Base-by-base conservation (phyloP, 2,329 filamentous ascomycete species). In the Cladosporium sp. region DNA sequence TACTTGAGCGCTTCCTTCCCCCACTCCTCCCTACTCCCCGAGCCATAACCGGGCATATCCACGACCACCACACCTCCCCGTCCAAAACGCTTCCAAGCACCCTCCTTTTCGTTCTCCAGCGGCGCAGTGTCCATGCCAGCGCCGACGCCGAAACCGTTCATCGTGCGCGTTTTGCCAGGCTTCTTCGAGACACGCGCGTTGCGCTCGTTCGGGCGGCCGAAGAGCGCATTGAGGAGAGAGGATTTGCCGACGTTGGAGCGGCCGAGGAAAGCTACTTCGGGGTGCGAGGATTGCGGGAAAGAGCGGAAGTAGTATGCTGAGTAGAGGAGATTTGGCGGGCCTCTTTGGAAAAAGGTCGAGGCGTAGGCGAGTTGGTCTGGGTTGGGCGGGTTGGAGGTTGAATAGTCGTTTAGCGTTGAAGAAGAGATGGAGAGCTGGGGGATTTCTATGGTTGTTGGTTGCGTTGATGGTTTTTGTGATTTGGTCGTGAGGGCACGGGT, bases 21-120 rank as follows among this genome's bases (percentile, higher is more conserved):
- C 88, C 89, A 91, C 70, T 86, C 84, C 10, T 80, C 75, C 36
- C 83, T 77, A 71, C 85, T 87, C 1, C 84, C 88, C 65, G 85
- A 83, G 4, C 89, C 89, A 72, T 91, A 91, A 0, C 89, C 89
- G 1, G 89, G 89, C 84, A 89, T 89, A 75, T 92, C 89, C 23
- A 91, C 80, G 36, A 92, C 81, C 0, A 88, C 83, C 30, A 90
- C 72, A 0, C 79, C 80, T 0, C 79, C 77, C 0, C 68, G 64
- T 0, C 78, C 78, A 10, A 79, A 77, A 30, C 74, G 58, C 68
- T 79, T 82, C 21, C 76, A 74, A 66, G 80, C 74, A 61, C 79
- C 66, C 74, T 64, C 74, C 63, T 66, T 68, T 54, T 67, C 70
- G 53, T 65, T 48, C 61, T 51, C 65, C 39, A 54, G 65, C 7